phyloP scores from a whole-genome alignment of 345 rosid species.

The Corchorus olitorius region DNA sequence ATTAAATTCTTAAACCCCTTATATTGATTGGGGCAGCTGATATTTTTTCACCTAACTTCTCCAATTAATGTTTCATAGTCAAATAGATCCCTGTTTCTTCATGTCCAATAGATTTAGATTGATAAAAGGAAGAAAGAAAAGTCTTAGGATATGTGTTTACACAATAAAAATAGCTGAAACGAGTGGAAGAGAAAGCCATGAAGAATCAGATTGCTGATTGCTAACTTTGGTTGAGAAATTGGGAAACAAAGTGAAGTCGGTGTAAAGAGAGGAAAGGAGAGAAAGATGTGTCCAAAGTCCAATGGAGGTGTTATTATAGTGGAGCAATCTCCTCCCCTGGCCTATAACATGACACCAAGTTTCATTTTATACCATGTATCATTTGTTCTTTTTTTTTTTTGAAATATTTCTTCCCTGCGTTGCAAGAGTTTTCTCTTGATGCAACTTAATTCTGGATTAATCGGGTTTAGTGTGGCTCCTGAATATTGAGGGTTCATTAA shows the following conservation, averaged over 20 bases:
- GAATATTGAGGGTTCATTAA: too few species aligned
- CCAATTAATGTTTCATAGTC: not conserved
- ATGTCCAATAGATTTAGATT: not conserved
- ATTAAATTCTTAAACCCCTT: not conserved
- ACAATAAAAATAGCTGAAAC: not conserved
- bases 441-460: too few species aligned
- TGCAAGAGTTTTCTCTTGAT: too few species aligned
- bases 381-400: not conserved
- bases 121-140: not conserved
- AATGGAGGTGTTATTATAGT: not conserved
- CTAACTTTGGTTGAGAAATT: not conserved
- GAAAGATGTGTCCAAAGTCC: not conserved
- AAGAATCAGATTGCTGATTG: not conserved
- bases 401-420: not conserved
- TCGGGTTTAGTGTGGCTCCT: too few species aligned
- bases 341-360: not conserved
- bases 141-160: not conserved
- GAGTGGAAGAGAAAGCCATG: not conserved
- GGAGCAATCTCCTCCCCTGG: not conserved
- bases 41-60: not conserved
- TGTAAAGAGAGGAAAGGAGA: not conserved
- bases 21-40: not conserved
- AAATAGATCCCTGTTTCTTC: not conserved
- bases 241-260: not conserved
- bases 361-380: not conserved